Conservation (phyloP, 164 flowering plant species). For the Dillenia turbinata region DNA sequence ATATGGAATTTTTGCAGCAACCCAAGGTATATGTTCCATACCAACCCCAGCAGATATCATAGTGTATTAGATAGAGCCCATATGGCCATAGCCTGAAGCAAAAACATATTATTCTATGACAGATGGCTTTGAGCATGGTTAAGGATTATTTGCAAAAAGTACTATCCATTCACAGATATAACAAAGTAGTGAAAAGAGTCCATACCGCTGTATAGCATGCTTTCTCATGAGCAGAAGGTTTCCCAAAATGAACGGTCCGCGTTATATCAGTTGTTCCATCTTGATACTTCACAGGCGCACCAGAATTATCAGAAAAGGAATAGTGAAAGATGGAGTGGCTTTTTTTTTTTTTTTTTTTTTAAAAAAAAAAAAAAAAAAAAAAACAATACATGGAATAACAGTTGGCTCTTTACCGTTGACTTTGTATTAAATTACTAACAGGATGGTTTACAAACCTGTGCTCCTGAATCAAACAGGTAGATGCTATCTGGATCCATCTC, state of each 20-base stretch:
- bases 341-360: too few relatives aligned
- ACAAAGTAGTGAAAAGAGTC: neutral
- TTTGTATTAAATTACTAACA: constrained; percentile 2
- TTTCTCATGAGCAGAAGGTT: constrained; percentile 90
- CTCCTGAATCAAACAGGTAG: constrained; percentile 92
- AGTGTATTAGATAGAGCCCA: too few relatives aligned
- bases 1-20: too few relatives aligned
- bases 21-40: too few relatives aligned
- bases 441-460: constrained; percentile 58
- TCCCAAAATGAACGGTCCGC: constrained; percentile 95
- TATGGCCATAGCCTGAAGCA: too few relatives aligned
- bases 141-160: too few relatives aligned
- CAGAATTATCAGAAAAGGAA: constrained; percentile 4
- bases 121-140: too few relatives aligned
- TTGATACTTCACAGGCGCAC: constrained; percentile 51
- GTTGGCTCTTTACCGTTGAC: neutral
- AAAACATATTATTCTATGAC: too few relatives aligned
- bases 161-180: too few relatives aligned
- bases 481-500: constrained; percentile 82
- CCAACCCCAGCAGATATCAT: too few relatives aligned
- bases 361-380: constrained; percentile 2
- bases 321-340: neutral
- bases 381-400: constrained; percentile 1
- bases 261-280: constrained; percentile 99
- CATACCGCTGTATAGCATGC: constrained; percentile 90